These are phyloP conservation scores for Raddia distichophylla DNA, from an alignment of 176 grass and related monocot species.

Conservation along the genomic window DNA sequence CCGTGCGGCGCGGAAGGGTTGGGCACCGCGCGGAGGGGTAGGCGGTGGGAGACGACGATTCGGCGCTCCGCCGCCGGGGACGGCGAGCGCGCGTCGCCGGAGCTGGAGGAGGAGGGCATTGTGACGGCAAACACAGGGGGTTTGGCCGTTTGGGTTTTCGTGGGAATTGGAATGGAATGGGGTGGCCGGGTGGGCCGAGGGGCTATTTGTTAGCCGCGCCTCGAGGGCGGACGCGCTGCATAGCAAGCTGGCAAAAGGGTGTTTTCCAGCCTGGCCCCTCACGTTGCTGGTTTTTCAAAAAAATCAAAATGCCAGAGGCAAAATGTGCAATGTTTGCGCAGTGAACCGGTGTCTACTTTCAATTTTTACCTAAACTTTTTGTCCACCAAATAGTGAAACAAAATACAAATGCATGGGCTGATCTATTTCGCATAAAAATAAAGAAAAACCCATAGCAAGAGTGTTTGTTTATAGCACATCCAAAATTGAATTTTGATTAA, in stretches of 20 bases:
- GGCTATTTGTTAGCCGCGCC: slow-evolving; percentile 41
- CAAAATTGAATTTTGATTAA: too few species aligned
- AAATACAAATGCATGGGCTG: too few species aligned
- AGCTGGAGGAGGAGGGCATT: slow-evolving; percentile 15
- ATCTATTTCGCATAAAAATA: too few species aligned
- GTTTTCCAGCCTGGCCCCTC: slow-evolving; percentile 24
- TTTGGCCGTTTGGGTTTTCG: slow-evolving; percentile 24
- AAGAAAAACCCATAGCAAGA: too few species aligned
- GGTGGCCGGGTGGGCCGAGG: not conserved
- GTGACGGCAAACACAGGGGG: slow-evolving; percentile 21
- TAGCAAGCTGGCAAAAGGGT: not conserved
- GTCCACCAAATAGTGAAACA: not conserved
- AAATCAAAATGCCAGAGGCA: not conserved
- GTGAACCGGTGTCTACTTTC: not conserved
- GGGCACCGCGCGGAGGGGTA: slow-evolving; percentile 54
- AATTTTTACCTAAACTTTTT: not conserved
- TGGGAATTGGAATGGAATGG: slow-evolving; percentile 8
- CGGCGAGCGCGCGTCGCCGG: slow-evolving; percentile 18
- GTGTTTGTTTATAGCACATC: too few species aligned
- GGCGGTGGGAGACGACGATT: slow-evolving; percentile 70
- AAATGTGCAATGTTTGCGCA: not conserved
- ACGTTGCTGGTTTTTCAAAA: not conserved
- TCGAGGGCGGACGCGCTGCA: not conserved
- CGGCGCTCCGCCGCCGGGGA: slow-evolving; percentile 15
- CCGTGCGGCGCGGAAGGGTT: slow-evolving; percentile 46